These are phyloP conservation scores for Chlorella sp. DNA, from an alignment of 139 green algal species.

Conservation along the genomic window DNA sequence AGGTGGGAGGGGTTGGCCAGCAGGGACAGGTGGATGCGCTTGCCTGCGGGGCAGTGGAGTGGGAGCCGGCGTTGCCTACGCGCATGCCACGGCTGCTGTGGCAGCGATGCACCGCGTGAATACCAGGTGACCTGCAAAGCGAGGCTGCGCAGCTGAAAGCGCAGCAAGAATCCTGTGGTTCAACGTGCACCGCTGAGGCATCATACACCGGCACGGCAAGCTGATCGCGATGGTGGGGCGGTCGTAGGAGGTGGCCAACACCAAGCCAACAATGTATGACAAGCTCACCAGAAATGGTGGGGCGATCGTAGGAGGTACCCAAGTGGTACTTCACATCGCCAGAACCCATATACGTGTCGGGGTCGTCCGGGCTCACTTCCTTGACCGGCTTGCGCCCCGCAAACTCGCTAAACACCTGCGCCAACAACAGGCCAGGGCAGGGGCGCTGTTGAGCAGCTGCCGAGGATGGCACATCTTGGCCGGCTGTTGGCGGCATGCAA, in stretches of 20 bases:
- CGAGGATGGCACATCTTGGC: too few relatives aligned
- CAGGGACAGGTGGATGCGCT: slow-evolving; percentile 92
- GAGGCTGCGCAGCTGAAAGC: neutral
- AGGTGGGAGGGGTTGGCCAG: slow-evolving; percentile 97
- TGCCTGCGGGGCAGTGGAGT: slow-evolving; percentile 43
- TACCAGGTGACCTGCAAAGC: neutral
- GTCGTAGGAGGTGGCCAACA: neutral
- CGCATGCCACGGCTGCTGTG: too few relatives aligned
- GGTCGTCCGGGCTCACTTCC: slow-evolving; percentile 7
- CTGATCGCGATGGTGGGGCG: neutral
- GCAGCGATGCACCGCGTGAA: too few relatives aligned
- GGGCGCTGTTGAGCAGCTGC: too few relatives aligned
- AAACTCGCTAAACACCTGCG: slow-evolving; percentile 95
- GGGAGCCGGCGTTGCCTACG: too few relatives aligned
- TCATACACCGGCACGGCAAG: too few relatives aligned
- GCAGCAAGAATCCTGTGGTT: too few relatives aligned
- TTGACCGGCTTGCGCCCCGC: slow-evolving; percentile 70
- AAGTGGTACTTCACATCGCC: slow-evolving; percentile 99
- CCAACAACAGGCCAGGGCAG: too few relatives aligned
- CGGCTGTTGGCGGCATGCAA: too few relatives aligned
- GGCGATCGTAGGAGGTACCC: slow-evolving; percentile 94
- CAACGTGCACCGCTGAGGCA: too few relatives aligned
- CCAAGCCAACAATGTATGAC: neutral
- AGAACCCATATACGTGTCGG: slow-evolving; percentile 51
- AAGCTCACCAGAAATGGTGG: slow-evolving; percentile 70